Conservation (phyloP, 2,329 filamentous ascomycete species). For the Trichoderma sp. region DNA sequence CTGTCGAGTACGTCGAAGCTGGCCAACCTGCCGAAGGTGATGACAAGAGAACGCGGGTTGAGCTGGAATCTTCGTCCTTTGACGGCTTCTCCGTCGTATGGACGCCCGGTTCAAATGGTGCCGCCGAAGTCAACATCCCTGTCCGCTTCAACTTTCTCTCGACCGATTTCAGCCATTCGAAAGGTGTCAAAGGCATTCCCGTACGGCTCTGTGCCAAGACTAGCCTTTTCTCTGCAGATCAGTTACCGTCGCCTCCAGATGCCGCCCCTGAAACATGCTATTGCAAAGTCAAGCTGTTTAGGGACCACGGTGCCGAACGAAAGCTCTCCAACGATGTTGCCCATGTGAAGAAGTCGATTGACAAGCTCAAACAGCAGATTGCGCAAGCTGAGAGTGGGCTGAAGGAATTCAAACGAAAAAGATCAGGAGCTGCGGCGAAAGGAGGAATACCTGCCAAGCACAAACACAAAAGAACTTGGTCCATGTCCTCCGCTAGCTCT, state of each 20-base stretch:
- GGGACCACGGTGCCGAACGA: conserved; percentile 91
- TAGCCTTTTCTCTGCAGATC: conserved; percentile 59
- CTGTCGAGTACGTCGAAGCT: conserved; percentile 86
- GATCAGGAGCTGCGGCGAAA: conserved; percentile 52
- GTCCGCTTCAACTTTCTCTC: conserved; percentile 98
- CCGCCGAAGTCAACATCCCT: conserved; percentile 78
- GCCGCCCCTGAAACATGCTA: conserved; percentile 74
- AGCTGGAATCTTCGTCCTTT: conserved; percentile 78
- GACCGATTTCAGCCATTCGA: conserved; percentile 98
- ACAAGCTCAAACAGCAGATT: conserved; percentile 94
- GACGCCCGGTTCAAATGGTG: conserved; percentile 70
- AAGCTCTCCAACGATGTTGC: conserved; percentile 94
- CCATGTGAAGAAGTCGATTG: conserved; percentile 94
- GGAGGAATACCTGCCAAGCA: conserved; percentile 68
- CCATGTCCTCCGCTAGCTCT: conserved; percentile 79
- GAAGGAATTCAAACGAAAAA: conserved; percentile 68
- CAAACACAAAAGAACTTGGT: conserved; percentile 95
- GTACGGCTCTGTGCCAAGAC: conserved; percentile 93
- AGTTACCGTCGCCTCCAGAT: conserved; percentile 49
- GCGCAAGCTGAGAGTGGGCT: conserved; percentile 70
- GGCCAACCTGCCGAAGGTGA: conserved; percentile 61
- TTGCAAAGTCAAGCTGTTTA: conserved; percentile 96
- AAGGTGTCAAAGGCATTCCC: conserved; percentile 96
- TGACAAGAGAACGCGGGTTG: conserved; percentile 67
- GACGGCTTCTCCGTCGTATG: conserved; percentile 92